Evolutionary conservation across 345 rosid genomes (phyloP), one percentile per base, ranked within the genome.

Genomic region (Sisymbrium irio): DNA sequence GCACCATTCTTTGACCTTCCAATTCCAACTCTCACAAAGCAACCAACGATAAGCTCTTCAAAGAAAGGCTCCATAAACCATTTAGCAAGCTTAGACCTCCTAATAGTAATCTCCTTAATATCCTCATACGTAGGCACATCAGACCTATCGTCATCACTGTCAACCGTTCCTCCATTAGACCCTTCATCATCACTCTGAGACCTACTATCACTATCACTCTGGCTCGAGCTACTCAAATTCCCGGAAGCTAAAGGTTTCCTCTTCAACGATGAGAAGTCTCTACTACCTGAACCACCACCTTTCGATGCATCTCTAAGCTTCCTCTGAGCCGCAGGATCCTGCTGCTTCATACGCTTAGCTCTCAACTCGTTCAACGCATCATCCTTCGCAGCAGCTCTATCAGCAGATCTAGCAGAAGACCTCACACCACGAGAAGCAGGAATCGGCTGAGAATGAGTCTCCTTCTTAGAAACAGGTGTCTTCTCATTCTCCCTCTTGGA

Each of bases 1-100:
- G 96, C 84, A 54, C 91, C 96, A 64, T 47, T 72, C 69, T 77
- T 92, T 5, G 99, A 90, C 83, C 82, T 86, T 57, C 98, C 98
- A 10, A 92, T 90, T 33, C 99, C 99, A 37, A 96, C 96, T 61
- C 99, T 83, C 72, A 92, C 98, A 81, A 85, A 96, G 80, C 98
- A 96, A 6, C 97, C 97, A 41, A 92, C 90, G 62, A 96, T 92
- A 80, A 96, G 80, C 79, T 92, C 98, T 59, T 96, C 99, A 62
- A 96, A 96, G 85, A 95, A 96, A 18, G 99, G 99, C 82, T 96
- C 98, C 98, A 96, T 92, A 46, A 92, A 67, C 99, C 98, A 96
- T 79, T 89, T 96, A 3, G 84, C 92, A 73, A 96, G 99, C 77
- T 92, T 92, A 55, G 99, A 84, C 70, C 98, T 83, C 59, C 91